Evolutionary conservation across 2,329 filamentous ascomycete species (phyloP).

Genomic region (Sporothrix euskadiensis): DNA sequence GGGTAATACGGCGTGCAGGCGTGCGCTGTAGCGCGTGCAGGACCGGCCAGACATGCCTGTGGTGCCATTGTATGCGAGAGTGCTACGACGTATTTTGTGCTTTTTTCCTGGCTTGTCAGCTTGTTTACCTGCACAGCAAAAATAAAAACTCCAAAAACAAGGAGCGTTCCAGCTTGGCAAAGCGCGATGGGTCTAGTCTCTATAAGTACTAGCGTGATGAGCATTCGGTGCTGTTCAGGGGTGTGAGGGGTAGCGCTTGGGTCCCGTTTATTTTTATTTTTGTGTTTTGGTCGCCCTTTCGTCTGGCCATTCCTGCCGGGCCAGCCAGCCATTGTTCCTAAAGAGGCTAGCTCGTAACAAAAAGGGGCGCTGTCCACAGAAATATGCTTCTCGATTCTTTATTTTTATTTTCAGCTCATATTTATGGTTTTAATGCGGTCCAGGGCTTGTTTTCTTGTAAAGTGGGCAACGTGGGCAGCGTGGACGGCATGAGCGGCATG

Average conservation of each 20-base stretch:
- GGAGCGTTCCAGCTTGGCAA: neutral
- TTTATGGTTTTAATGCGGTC: conserved; percentile 12
- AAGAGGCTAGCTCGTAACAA: neutral
- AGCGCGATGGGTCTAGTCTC: conserved; percentile 21
- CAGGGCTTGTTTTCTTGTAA: conserved; percentile 11
- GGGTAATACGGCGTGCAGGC: neutral
- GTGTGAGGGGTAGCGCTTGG: conserved; percentile 26
- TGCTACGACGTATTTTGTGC: neutral
- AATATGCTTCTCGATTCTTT: conserved; percentile 3
- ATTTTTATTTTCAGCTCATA: conserved; percentile 12
- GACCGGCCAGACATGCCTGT: neutral
- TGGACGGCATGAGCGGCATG: neutral
- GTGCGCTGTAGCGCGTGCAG: neutral
- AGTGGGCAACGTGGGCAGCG: neutral
- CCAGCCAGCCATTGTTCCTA: conserved; percentile 1
- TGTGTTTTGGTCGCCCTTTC: conserved; percentile 18
- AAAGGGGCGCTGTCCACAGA: neutral
- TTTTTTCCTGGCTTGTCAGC: neutral
- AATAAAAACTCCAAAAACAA: neutral
- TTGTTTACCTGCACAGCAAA: neutral
- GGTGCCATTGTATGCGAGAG: neutral
- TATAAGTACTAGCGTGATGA: conserved; percentile 1
- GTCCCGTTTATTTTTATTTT: conserved; percentile 23
- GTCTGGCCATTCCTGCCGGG: conserved; percentile 22
- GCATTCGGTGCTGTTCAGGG: conserved; percentile 25